Evolutionary conservation across 495 filamentous ascomycete genomes (phyloP), one percentile per base, ranked within the genome.

Genomic region (Neurospora tetraspora): DNA sequence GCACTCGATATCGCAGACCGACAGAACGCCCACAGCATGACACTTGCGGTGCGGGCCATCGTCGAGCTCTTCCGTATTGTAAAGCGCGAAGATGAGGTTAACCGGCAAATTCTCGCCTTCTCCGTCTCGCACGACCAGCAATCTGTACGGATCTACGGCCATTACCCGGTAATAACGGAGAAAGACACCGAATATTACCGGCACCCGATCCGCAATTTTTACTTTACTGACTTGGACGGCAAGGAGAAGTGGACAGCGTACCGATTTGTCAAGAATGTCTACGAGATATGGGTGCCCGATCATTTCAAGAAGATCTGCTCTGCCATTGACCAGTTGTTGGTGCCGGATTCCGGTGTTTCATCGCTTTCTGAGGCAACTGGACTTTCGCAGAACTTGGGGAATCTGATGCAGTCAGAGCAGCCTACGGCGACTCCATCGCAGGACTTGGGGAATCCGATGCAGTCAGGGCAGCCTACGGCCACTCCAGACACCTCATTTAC

Each of bases 111-210:
- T 40, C 78, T 85, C 70, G 79, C 79, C 45, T 87, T 87, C 79
- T 86, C 83, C 1, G 76, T 88, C 72, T 86, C 83, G 36, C 81
- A 86, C 74, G 77, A 87, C 74, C 69, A 83, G n/a, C n/a, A n/a
- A n/a, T n/a, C n/a, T n/a, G n/a, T 85, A 34, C 73, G 79, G 27
- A 84, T 86, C 23, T 83, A 81, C 43, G 79, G 80, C 38, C 72
- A 83, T 71, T 83, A 83, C 43, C 73, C 73, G 3, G 71, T 75
- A 18, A 71, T 75, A 39, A 27, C 10, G 10, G 69, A 59, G 36
- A 70, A 75, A 43, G 59, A 73, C 27, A 71, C 69, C 34, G 71
- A 73, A 36, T 75, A 73, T 36, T 74, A 74, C 71, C 70, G 45
- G 18, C 73, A 74, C 20, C 73, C 71, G 7, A 72, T 74, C 11